Conservation (phyloP, 192 early-diverging fungal genomes). For the Linnemannia exigua region DNA sequence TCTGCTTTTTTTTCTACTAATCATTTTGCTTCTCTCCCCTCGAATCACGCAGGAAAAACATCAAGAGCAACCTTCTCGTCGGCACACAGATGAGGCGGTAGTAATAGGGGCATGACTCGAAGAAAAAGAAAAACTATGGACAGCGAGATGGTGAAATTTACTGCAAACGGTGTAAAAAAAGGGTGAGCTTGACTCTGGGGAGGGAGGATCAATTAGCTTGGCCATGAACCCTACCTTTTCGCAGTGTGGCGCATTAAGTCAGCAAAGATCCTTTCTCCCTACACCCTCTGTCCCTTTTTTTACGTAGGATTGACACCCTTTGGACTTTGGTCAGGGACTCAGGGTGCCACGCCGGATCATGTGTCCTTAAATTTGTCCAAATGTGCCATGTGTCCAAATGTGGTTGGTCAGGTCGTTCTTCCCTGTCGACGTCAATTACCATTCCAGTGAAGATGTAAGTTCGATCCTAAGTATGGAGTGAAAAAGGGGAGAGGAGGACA, state of each 20-base stretch:
- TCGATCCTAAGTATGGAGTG: too few relatives aligned
- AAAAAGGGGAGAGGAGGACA: too few relatives aligned
- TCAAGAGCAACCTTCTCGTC: neutral
- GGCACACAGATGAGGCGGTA: neutral
- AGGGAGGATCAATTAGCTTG: neutral
- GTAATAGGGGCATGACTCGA: neutral
- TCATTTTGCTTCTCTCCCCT: neutral
- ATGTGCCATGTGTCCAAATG: neutral
- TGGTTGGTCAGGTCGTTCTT: neutral
- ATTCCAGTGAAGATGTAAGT: too few relatives aligned
- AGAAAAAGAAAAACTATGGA: neutral
- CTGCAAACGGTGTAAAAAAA: neutral
- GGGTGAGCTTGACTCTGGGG: neutral
- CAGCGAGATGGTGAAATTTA: neutral
- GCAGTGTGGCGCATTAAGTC: neutral
- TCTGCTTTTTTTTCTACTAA: neutral
- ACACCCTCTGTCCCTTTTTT: neutral
- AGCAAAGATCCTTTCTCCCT: neutral
- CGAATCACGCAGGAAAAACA: neutral
- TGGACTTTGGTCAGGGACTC: neutral
- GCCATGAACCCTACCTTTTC: neutral
- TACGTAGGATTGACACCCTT: neutral
- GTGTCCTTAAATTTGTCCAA: neutral
- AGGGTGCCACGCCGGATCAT: neutral
- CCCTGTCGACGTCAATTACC: too few relatives aligned